Evolutionary conservation across 2,329 filamentous ascomycete genomes (phyloP).

Genomic region (Stachybotrys chlorohalonatus): DNA sequence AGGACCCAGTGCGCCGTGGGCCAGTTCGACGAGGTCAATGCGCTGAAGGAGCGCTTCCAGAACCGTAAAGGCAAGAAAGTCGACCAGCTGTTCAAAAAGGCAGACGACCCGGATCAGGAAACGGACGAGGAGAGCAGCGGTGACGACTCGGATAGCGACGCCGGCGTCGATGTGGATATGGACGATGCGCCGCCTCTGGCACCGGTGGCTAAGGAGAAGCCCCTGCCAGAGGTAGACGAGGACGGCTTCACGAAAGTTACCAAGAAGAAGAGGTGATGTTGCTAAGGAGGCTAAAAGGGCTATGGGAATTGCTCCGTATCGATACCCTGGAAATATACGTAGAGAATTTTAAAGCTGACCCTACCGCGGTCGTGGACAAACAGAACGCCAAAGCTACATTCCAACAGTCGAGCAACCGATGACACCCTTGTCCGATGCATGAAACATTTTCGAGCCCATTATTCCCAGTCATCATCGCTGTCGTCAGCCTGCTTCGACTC

Average conservation of each 20-base stretch:
- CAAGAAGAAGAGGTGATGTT: constrained; percentile 51
- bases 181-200: constrained; percentile 58
- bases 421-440: constrained; percentile 2
- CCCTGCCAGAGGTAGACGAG: constrained; percentile 65
- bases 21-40: constrained; percentile 54
- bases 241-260: constrained; percentile 74
- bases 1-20: constrained; percentile 56
- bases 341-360: constrained; percentile 1
- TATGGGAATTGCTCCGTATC: constrained; percentile 5
- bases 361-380: constrained; percentile 12
- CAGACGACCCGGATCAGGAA: constrained; percentile 46
- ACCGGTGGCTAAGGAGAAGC: constrained; percentile 49
- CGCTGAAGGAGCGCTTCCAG: constrained; percentile 54
- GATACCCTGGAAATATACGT: constrained; percentile 14
- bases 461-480: constrained; percentile 64
- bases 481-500: constrained; percentile 41
- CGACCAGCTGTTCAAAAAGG: constrained; percentile 43
- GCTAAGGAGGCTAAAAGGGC: constrained; percentile 1
- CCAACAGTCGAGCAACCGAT: constrained; percentile 4
- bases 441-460: constrained; percentile 10
- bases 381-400: constrained; percentile 21
- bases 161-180: constrained; percentile 55
- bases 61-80: constrained; percentile 52
- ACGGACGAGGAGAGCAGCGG: constrained; percentile 54
- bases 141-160: constrained; percentile 49